Evolutionary conservation across 306 rosid genomes (phyloP), one percentile per base, ranked within the genome.

Genomic region (Cucumis hystrix): DNA sequence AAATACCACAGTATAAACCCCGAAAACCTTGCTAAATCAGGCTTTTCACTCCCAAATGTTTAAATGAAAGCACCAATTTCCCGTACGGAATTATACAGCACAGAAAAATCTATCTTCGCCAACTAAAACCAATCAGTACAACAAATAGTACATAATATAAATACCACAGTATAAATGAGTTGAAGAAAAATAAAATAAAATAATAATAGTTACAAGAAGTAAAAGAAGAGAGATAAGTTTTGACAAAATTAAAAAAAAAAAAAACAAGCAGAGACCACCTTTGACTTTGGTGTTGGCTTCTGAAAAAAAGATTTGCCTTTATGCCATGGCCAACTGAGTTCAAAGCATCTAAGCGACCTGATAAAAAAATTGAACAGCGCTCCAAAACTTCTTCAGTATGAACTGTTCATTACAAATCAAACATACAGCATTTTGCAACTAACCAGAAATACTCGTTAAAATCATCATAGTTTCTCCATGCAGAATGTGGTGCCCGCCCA

Each of bases 401-500:
- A 47, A 72, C 28, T 25, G 39, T 15, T 45, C 60, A 9, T 23
- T 14, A 70, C 52, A 30, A 47, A 68, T 20, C 14, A 58, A 43
- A 6, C 16, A 55, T 37, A 76, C 6, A 68, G 35, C 16, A 33
- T 2, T 64, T 58, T 52, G 83, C 54, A 47, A 62, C 84, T 81
- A 87, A 94, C 98, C 98, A 94, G 81, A 94, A 94, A 81, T 88
- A 86, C 87, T 94, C 98, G 20, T 94, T 94, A 77, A 94, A 94
- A 78, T 94, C 98, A 82, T 94, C 98, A 75, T 94, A 94, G 77
- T 94, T 94, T 87, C 98, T 92, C 98, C 98, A 94, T 25, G 97
- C 86, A 55, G 98, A 94, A 87, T 94, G 98, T 23, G 98, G 80
- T 35, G 98, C 98, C 79, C 84, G 88, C 65, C 97, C 98, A 75